Percentiles rank a stretch among this genome's conserved stretches.
Conservation (phyloP, 495 filamentous ascomycete genomes). For the Hypoxylon lienhwacheense region DNA sequence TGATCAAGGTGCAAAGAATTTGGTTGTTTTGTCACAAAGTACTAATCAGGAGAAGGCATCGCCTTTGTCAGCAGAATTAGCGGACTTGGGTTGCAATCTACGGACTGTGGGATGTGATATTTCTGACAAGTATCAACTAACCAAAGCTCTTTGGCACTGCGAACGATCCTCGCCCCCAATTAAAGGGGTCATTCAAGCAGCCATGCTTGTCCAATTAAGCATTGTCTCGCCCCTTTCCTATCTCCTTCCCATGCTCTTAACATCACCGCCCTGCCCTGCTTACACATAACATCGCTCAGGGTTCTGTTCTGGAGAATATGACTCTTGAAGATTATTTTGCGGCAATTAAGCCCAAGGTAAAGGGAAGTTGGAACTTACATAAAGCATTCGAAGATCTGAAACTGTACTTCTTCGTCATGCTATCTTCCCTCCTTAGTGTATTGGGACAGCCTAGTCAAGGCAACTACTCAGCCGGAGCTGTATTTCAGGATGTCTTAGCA, state of each 20-base stretch:
- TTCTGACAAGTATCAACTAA: constrained; percentile 17
- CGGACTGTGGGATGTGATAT: constrained; percentile 42
- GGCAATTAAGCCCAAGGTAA: constrained; percentile 51
- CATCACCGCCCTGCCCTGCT: no score
- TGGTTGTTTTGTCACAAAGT: constrained; percentile 55
- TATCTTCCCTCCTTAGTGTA: constrained; percentile 52
- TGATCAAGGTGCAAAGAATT: constrained; percentile 49
- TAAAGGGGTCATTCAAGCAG: constrained; percentile 50
- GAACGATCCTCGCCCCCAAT: constrained; percentile 45
- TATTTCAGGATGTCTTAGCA: constrained; percentile 52
- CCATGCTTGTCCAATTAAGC: no score
- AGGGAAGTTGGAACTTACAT: constrained; percentile 57
- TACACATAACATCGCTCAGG: no score
- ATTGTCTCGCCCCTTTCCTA: no score
- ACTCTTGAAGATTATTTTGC: constrained; percentile 44
- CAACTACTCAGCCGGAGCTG: constrained; percentile 59
- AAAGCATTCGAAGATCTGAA: constrained; percentile 23
- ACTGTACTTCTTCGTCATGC: constrained; percentile 60
- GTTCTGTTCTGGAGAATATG: no score
- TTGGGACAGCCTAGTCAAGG: constrained; percentile 55
- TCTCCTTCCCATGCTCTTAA: no score
- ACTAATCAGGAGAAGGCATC: constrained; percentile 20
- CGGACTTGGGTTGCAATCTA: constrained; percentile 10
- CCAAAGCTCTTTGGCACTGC: constrained; percentile 2
- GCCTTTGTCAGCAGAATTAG: neutral